Base-by-base conservation (phyloP, 306 rosid species). In the Datisca glomerata region DNA sequence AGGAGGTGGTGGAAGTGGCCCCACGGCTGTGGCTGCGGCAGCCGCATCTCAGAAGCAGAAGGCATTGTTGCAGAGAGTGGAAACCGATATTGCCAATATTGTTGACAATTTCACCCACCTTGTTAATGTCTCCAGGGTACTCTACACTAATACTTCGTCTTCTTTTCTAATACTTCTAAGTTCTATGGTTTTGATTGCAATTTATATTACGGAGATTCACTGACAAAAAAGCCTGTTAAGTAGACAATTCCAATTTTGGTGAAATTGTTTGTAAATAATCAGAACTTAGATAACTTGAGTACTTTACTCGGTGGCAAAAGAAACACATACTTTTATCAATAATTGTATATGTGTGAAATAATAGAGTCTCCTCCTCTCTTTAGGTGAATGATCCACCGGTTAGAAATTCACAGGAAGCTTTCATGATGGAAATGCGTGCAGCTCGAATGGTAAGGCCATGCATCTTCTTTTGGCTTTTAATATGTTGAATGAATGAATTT, bases 371-470 rank as follows among this genome's bases (percentile, higher is more conserved):
- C n/a, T n/a, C n/a, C n/a, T 39, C 31, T 45, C 43, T 56, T 60
- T 46, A 84, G 95, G 95, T 79, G 60, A 79, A 69, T 54, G 97
- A 83, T 13, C 82, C 76, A 20, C 76, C 93, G 5, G 97, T 87
- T 29, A 73, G 93, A 57, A 87, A 87, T 58, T 79, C 93, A 12
- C 94, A 79, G 65, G 94, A 87, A 57, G 71, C 89, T 55, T 79
- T 83, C 58, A 83, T 83, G 94, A 80, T 77, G 85, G 97, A 87
- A 59, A 83, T 70, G 85, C 89, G 89, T 51, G 94, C 78, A 16
- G 80, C 86, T 32, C 71, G 86, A 59, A 80, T 83, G 94, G 94
- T 84, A 50, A 60, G 69, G 20, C 0, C 7, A 15, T 36, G n/a
- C n/a, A n/a, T n/a, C n/a, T n/a, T n/a, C n/a, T n/a, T n/a, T n/a